A percentile compares a stretch with the other conserved stretches of the same genome.
Conservation (phyloP, 2,329 filamentous ascomycete genomes). For the Chaetomium globosum region DNA sequence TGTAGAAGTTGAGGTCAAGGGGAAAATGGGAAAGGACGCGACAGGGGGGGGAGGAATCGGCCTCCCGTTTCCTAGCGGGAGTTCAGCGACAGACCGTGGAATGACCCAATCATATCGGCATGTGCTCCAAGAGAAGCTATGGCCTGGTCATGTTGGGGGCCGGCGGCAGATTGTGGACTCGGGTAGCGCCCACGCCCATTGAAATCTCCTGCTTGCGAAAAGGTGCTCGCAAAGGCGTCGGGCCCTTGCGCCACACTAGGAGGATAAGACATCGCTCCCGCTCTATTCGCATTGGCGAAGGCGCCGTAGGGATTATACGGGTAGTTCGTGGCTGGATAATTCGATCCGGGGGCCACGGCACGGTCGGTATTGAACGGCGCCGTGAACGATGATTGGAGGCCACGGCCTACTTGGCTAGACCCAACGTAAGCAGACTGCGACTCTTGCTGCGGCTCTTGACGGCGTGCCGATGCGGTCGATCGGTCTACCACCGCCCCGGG, state of each 20-base stretch:
- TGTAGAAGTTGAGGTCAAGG: conserved; percentile 25
- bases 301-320: conserved; percentile 49
- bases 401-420: conserved; percentile 45
- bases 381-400: conserved; percentile 49
- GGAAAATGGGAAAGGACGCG: not conserved
- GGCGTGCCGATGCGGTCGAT: conserved; percentile 52
- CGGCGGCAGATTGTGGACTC: conserved; percentile 43
- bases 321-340: conserved; percentile 47
- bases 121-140: conserved; percentile 49
- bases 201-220: conserved; percentile 50
- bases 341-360: conserved; percentile 44
- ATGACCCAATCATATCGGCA: conserved; percentile 64
- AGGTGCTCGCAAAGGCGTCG: conserved; percentile 49
- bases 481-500: conserved; percentile 66
- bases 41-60: not conserved
- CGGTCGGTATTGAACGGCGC: conserved; percentile 49
- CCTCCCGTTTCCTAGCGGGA: conserved; percentile 49
- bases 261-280: conserved; percentile 42
- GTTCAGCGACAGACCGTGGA: conserved; percentile 74
- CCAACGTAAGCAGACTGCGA: conserved; percentile 45
- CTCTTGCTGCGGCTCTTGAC: conserved; percentile 51
- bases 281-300: conserved; percentile 48
- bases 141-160: conserved; percentile 45
- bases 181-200: conserved; percentile 53
- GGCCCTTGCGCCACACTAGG: conserved; percentile 46